Percentiles rank a stretch among this genome's conserved stretches.
phyloP scores from a whole-genome alignment of 176 grass and related monocot species.

The Lolium rigidum region DNA sequence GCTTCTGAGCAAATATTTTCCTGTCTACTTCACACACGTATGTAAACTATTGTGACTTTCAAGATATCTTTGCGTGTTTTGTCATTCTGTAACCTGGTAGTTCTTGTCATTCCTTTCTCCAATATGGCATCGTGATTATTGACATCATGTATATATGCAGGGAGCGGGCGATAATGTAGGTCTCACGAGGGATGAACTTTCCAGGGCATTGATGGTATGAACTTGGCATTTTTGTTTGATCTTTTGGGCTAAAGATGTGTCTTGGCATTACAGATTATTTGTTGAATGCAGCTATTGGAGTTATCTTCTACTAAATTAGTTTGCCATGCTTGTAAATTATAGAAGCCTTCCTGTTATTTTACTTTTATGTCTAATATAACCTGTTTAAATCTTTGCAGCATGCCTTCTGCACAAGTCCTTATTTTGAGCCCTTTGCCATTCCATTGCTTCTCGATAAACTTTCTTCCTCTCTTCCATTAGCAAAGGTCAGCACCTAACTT shows the following conservation, averaged over 20 bases:
- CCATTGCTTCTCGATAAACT: conserved; percentile 97
- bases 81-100: conserved; percentile 28
- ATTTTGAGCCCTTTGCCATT: conserved; percentile 79
- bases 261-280: background rate
- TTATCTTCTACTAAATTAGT: conserved; percentile 10
- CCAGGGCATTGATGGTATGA: conserved; percentile 82
- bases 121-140: conserved; percentile 5
- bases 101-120: conserved; percentile 40
- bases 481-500: conserved; percentile 72
- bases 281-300: background rate
- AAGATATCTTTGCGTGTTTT: conserved; percentile 24
- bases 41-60: conserved; percentile 34
- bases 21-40: conserved; percentile 97
- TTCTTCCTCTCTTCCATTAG: conserved; percentile 82
- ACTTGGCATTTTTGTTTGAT: conserved; percentile 31
- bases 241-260: conserved; percentile 23
- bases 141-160: conserved; percentile 44
- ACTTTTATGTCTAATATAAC: conserved; percentile 34
- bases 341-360: conserved; percentile 2
- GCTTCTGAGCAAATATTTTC: conserved; percentile 92
- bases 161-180: conserved; percentile 60
- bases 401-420: conserved; percentile 76
- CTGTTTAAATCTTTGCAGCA: conserved; percentile 67
- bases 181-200: conserved; percentile 77
- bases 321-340: conserved; percentile 36